Evolutionary conservation across 371 early-diverging fungal species (phyloP), one percentile per base, ranked within the genome.

Genomic region (Mortierella sp.): DNA sequence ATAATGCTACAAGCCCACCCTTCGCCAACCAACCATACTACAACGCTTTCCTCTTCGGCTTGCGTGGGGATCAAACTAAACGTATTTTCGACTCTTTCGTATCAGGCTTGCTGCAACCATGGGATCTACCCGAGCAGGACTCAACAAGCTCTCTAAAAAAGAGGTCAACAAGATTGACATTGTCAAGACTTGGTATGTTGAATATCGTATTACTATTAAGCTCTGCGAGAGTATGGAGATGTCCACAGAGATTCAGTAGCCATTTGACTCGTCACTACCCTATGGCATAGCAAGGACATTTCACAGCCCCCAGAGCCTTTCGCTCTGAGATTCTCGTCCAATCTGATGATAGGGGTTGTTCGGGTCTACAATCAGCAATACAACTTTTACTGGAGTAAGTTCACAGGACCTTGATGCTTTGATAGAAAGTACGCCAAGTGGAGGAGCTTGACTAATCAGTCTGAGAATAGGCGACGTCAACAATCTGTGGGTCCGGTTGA

Each of bases 311-410:
- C 81, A 3, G 86, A 84, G 53, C 87, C 87, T 2, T 67, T 87
- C 47, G 88, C 88, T 0, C 70, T 87, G n/a, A 66, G 88, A 8
- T 66, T 87, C 42, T 79, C 81, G 4, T 84, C 84, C 26, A 86
- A 84, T 61, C 58, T 87, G 38, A 82, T 87, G 86, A 53, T 83
- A 39, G 85, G 86, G 6, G 81, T 84, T 21, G 54, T 79, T n/a
- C 72, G 86, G 1, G 73, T 86, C 10, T 81, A 82, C 34, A 67
- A 64, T 24, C 85, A 86, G 46, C 87, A 86, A 46, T 81, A 80
- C 63, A 69, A 50, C 27, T 81, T 79, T 50, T 81, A 81, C 61
- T 58, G 54, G n/a, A 41, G 71, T 64, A 74, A 56, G 54, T 42
- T 3, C 7, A 16, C 28, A 12, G 21, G 21, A 57, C 14, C 16